Evolutionary conservation across 768 basidiomycete species (phyloP).

Genomic region (Mrakia hoshinonis): DNA sequence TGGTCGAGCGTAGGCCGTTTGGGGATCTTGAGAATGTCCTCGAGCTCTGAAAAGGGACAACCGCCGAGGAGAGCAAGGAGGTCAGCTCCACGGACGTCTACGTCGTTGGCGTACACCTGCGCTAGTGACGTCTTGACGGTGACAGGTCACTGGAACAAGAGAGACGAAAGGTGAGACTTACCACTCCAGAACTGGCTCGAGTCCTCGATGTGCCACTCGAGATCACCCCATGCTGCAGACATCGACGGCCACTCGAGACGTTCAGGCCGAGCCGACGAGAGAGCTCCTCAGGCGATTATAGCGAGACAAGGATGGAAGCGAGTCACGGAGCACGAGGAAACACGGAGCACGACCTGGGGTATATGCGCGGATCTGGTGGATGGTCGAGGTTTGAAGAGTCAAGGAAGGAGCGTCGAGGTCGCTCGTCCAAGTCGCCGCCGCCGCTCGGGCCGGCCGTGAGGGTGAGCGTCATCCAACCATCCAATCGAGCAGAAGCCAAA

Average conservation of each 20-base stretch:
- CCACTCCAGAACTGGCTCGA: conserved; percentile 21
- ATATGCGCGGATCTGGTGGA: too few relatives aligned
- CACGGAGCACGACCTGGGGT: too few relatives aligned
- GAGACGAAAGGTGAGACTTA: background rate
- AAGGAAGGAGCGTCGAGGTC: too few relatives aligned
- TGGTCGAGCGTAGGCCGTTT: conserved; percentile 57
- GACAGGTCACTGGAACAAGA: background rate
- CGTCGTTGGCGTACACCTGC: background rate
- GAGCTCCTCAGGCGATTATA: too few relatives aligned
- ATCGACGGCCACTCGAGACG: background rate
- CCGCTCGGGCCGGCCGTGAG: too few relatives aligned
- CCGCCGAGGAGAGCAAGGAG: background rate
- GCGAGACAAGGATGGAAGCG: too few relatives aligned
- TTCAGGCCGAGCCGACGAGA: too few relatives aligned
- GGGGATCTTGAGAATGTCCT: conserved; percentile 65
- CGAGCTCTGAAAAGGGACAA: conserved; percentile 56
- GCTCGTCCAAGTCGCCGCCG: too few relatives aligned
- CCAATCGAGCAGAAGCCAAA: too few relatives aligned
- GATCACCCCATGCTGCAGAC: conserved; percentile 21
- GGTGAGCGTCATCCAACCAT: too few relatives aligned
- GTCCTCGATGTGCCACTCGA: conserved; percentile 27
- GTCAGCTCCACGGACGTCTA: background rate
- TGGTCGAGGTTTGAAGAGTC: too few relatives aligned
- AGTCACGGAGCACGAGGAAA: too few relatives aligned
- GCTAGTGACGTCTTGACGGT: background rate